These are phyloP conservation scores for Plenodomus lindquistii DNA, from an alignment of 2,329 filamentous ascomycete species.

Conservation along the genomic window DNA sequence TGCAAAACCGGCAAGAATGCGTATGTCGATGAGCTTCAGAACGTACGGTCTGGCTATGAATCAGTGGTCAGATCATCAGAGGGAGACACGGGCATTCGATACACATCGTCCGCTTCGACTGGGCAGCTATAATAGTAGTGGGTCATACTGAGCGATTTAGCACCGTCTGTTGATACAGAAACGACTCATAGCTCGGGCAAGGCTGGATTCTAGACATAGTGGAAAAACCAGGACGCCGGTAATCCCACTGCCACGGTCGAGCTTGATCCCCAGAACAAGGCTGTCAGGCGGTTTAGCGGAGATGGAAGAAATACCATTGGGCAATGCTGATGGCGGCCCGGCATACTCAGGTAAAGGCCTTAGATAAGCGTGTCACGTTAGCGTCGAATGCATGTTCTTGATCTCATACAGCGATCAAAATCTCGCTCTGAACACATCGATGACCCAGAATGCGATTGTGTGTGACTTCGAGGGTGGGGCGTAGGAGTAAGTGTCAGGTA, in stretches of 20 bases:
- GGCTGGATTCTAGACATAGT: background rate
- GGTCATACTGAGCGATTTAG: background rate
- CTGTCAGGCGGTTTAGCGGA: slow-evolving; percentile 10
- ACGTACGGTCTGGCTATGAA: slow-evolving; percentile 14
- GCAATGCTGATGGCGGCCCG: slow-evolving; percentile 8
- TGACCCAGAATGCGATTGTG: too few relatives aligned
- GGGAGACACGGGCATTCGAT: slow-evolving; percentile 1
- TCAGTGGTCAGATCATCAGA: slow-evolving; percentile 20
- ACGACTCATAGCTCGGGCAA: background rate
- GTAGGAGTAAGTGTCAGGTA: background rate
- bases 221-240: background rate
- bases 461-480: background rate
- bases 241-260: slow-evolving; percentile 6
- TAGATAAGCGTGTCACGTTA: background rate
- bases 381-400: background rate
- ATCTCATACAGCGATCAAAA: background rate
- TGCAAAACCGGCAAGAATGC: slow-evolving; percentile 15
- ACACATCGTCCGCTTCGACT: background rate
- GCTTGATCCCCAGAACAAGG: slow-evolving; percentile 6
- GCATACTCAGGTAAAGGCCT: slow-evolving; percentile 5
- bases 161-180: background rate
- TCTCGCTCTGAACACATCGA: background rate
- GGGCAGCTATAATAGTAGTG: background rate
- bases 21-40: slow-evolving; percentile 1
- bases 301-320: slow-evolving; percentile 5